A percentile compares a stretch with the other conserved stretches of the same genome.
Conservation (phyloP, 192 early-diverging fungal genomes). For the Haplosporangium gracile region DNA sequence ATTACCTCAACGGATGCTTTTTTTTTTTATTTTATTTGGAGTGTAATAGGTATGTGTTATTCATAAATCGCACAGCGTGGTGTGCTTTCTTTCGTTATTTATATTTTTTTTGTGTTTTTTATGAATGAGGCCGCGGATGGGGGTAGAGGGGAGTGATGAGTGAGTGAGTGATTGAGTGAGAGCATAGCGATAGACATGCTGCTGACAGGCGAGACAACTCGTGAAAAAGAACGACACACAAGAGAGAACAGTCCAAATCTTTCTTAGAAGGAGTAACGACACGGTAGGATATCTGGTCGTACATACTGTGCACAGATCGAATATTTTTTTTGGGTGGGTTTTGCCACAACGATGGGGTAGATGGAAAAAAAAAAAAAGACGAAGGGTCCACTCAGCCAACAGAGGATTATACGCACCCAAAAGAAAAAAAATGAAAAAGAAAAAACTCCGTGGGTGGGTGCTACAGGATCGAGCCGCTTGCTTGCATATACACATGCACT, state of each 20-base stretch:
- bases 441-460: no score
- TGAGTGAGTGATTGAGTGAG: not conserved
- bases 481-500: no score
- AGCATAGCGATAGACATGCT: constrained; percentile 3
- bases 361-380: no score
- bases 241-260: not conserved
- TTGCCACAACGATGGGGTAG: not conserved
- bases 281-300: not conserved
- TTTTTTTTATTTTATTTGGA: not conserved
- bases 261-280: not conserved
- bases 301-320: not conserved
- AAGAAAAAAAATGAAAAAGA: no score
- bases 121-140: not conserved
- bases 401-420: no score
- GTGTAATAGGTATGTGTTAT: not conserved
- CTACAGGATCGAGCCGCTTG: not conserved
- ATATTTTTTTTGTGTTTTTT: not conserved
- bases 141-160: not conserved
- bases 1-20: constrained; percentile 7
- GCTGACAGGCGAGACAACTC: not conserved
- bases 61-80: not conserved
- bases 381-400: no score
- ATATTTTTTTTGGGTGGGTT: not conserved
- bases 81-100: not conserved
- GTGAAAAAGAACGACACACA: not conserved